These are phyloP conservation scores for Hypoxylon rubiginosum DNA, from an alignment of 2,329 filamentous ascomycete genomes.

Conservation along the genomic window DNA sequence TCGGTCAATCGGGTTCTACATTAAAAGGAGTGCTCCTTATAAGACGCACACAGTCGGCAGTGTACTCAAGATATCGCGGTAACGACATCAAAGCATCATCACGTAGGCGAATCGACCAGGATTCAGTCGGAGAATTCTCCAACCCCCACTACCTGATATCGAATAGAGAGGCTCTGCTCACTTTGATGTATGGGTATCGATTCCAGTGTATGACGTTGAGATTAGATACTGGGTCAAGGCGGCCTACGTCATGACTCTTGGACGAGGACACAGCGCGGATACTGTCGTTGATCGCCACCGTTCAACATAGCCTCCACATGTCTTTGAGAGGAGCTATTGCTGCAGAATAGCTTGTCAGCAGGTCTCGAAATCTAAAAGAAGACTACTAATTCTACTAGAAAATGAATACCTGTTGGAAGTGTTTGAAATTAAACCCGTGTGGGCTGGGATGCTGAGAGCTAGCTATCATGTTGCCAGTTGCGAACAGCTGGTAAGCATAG, in stretches of 20 bases:
- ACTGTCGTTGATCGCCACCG: not conserved
- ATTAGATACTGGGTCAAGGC: conserved; percentile 12
- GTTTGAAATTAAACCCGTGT: not conserved
- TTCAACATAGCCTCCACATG: too few relatives aligned
- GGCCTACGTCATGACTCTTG: conserved; percentile 38
- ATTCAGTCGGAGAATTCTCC: not conserved
- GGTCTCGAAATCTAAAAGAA: too few relatives aligned
- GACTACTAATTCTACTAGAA: too few relatives aligned
- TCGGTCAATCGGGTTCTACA: not conserved
- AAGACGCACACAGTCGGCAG: not conserved
- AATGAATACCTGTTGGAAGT: not conserved
- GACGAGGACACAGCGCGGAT: conserved; percentile 6
- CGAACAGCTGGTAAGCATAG: not conserved
- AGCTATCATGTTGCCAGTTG: too few relatives aligned
- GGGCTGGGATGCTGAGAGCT: too few relatives aligned
- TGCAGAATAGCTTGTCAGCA: too few relatives aligned
- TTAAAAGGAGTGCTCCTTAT: conserved; percentile 12
- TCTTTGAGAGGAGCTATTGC: too few relatives aligned
- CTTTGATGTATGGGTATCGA: conserved; percentile 17
- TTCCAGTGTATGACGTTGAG: conserved; percentile 36
- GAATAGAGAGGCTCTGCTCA: conserved; percentile 9
- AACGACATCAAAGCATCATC: conserved; percentile 38
- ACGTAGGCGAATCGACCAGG: conserved; percentile 18
- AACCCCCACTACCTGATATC: conserved; percentile 9
- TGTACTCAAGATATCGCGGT: conserved; percentile 16